Evolutionary conservation across 2,329 filamentous ascomycete species (phyloP), one percentile per base, ranked within the genome.

Genomic region (Sporothrix humicola): DNA sequence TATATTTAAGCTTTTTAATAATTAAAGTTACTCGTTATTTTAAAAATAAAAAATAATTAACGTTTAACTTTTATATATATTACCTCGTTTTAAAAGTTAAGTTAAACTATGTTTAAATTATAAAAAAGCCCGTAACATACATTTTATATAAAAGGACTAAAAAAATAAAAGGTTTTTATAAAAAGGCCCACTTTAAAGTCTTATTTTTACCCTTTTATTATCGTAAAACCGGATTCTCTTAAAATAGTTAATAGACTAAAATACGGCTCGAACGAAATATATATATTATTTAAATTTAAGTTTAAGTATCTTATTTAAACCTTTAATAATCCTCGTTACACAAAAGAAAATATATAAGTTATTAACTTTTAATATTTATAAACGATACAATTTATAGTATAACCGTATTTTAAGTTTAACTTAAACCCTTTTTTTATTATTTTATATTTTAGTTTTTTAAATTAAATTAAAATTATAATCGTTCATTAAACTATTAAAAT

Each of bases 211-310:
- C 23, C 23, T 26, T 3, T 26, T 26, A 26, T 3, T 26, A 26
- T 26, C 23, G 3, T 3, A 3, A 3, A 3, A 26, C 23, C 31
- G 31, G 31, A 37, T 61, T 61, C 58, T 9, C 5, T n/a, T n/a
- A 61, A 61, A 15, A 61, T 61, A 61, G 58, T 61, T 61, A 42
- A 13, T n/a, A 23, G 58, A 61, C 58, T 42, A 42, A 3, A 61
- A 61, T 44, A 26, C 31, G 58, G 58, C 58, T 26, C 4, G 42
- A 61, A 15, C 58, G 31, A 61, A 26, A 42, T 61, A 61, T 10
- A n/a, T 42, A 8, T 10, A 23, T 61, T 61, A 61, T 61, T 15
- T 13, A 61, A 13, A 61, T 61, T 61, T 61, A 8, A 2, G 31
- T 61, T 61, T 3, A 7, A 37, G 31, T 31, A 31, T 31, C 31